Base-by-base conservation (phyloP, 2,329 filamentous ascomycete genomes). In the Pezicula carpinea region DNA sequence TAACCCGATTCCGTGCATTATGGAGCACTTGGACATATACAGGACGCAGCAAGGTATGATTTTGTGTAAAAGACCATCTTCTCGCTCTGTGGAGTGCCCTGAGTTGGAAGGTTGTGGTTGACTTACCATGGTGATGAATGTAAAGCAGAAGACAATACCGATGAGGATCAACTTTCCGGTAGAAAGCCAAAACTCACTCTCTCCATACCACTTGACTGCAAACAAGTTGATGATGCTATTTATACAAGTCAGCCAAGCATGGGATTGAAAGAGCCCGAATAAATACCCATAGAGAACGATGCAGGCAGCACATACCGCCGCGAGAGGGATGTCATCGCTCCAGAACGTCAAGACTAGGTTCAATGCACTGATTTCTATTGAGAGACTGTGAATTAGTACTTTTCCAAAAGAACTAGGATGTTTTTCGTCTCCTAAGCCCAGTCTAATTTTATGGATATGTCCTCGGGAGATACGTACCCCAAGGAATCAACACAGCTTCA, bases 181-280 rank as follows among this genome's bases (percentile, higher is more conserved):
- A 18, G 77, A 76, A 3, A 82, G 69, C 76, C 76, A 83, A 58
- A 91, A 91, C 59, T 91, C 87, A 10, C 83, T 78, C 61, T 87
- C 83, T 53, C 84, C 83, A 57, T 82, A 87, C 66, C 70, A 80
- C 52, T 79, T 74, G 31, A 86, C 82, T 23, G 80, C 80, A 51
- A 87, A 75, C 35, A 86, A 58, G 57, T 88, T 87, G 56, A 87
- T 70, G 36, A 69, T 58, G 58, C 72, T 75, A 39, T 47, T 32
- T 45, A 52, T 44, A 44, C 47, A 58, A 55, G 52, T 42, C 19
- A 52, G 35, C 50, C 17, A 18, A 15, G 8, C 17, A n/a, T 33
- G 29, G 18, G 17, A 42, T 4, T 13, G 11, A 10, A 22, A 2
- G 3, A 29, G 11, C 11, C 2, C 13, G 26, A 6, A 34, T 11